Base-by-base conservation (phyloP, 768 basidiomycete species). In the Trichaptum fuscoviolaceum region DNA sequence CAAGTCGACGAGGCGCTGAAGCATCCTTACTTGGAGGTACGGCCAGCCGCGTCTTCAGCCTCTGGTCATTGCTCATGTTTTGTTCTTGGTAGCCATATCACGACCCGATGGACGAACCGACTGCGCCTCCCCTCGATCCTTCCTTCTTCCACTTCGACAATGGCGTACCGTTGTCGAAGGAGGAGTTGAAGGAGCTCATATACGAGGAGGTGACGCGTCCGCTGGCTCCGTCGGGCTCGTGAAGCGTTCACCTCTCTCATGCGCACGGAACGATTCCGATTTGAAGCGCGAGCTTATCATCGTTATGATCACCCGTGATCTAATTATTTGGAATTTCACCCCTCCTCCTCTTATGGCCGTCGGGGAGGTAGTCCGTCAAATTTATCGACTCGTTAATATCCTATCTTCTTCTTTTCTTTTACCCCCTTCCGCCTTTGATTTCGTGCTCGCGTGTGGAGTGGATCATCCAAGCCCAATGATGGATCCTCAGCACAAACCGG, bases 21-120 rank as follows among this genome's bases (percentile, higher is more conserved):
- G 68, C 96, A 99, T 78, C 93, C 95, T 0, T 97, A 97, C 75
- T 82, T 96, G 26, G 86, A 87, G 80, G 93, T 91, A 62, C 24
- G 65, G n/a, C n/a, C 35, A 82, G 74, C 7, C 69, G 65, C 63
- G 30, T 68, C n/a, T n/a, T 23, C 61, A 57, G 59, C 35, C 66
- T 66, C 17, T 63, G 18, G 57, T 24, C 35, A 26, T 63, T 57
- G 35, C 17, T n/a, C 20, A 23, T 17, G 34, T 35, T 35, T 35
- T 26, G n/a, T 18, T 42, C 7, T 18, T 7, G 63, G 23, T 68
- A 92, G 91, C 87, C 92, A 0, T 95, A 95, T 71, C 94, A 96
- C 69, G 95, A 96, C 72, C 86, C 90, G 7, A 85, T 87, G 15
- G 95, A 98, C 73, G 95, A 97, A 73, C 95, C 96, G 0, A 84